Conservation (phyloP, 768 basidiomycete genomes). For the Grammothele lineata region DNA sequence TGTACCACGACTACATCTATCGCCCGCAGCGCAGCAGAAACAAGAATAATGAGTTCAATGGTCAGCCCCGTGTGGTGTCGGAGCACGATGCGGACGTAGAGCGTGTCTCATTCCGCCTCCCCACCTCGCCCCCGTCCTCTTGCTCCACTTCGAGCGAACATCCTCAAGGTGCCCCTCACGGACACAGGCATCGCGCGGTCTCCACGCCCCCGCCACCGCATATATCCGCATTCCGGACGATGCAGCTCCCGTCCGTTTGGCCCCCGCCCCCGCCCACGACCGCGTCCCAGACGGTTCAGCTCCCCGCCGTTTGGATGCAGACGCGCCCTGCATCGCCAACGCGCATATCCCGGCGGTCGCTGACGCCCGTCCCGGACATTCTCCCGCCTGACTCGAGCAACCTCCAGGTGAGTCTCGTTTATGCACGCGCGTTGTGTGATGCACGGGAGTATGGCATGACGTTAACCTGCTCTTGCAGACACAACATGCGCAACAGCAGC, state of each 20-base stretch:
- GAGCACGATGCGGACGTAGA: constrained; percentile 45
- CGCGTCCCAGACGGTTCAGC: constrained; percentile 60
- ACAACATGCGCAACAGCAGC: not conserved
- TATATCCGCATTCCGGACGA: too few species aligned
- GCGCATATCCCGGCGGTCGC: constrained; percentile 57
- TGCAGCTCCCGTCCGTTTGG: too few species aligned
- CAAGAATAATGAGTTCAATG: constrained; percentile 52
- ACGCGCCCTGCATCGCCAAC: constrained; percentile 65
- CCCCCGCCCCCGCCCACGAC: constrained; percentile 67
- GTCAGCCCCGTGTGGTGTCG: constrained; percentile 27
- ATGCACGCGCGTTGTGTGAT: not conserved
- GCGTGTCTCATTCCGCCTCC: constrained; percentile 48
- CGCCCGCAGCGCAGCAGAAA: constrained; percentile 59
- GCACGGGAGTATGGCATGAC: too few species aligned
- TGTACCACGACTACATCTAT: constrained; percentile 77
- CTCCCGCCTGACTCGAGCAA: constrained; percentile 27
- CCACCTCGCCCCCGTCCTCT: constrained; percentile 23
- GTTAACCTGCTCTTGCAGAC: too few species aligned
- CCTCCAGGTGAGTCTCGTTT: constrained; percentile 43
- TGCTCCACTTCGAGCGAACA: constrained; percentile 37
- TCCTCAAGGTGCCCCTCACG: constrained; percentile 17
- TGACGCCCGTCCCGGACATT: constrained; percentile 42
- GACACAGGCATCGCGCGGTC: constrained; percentile 38
- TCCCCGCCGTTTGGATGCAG: constrained; percentile 60
- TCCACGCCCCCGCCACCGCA: too few species aligned